These are phyloP conservation scores for Colletotrichum nymphaeae DNA, from an alignment of 2,329 filamentous ascomycete genomes.

Conservation along the genomic window DNA sequence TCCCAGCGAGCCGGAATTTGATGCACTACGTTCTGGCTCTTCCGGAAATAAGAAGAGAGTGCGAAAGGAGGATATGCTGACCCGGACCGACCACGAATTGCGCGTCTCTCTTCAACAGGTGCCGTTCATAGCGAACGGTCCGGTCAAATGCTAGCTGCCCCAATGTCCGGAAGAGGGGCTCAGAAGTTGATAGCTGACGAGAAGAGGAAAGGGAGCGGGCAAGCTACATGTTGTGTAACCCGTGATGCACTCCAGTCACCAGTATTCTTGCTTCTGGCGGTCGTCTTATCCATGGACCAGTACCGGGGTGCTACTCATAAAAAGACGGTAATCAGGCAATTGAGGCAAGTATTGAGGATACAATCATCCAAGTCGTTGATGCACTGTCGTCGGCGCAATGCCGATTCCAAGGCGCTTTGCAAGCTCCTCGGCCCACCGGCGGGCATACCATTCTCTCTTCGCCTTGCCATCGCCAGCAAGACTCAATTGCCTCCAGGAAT, in stretches of 20 bases:
- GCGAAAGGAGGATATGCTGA: no score
- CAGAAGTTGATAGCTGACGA: not conserved
- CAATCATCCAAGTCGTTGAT: not conserved
- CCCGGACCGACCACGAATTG: not conserved
- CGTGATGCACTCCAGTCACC: not conserved
- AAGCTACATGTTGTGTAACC: not conserved
- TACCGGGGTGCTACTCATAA: not conserved
- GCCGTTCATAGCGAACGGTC: not conserved
- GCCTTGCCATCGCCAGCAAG: conserved; percentile 2
- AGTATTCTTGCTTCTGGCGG: not conserved
- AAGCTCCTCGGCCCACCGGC: conserved; percentile 31
- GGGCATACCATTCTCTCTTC: conserved; percentile 20
- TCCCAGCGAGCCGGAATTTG: not conserved
- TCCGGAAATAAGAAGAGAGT: not conserved
- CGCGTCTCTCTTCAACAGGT: not conserved
- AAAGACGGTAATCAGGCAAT: not conserved
- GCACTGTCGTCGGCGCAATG: conserved; percentile 8
- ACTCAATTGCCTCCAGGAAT: conserved; percentile 11
- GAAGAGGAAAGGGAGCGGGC: not conserved
- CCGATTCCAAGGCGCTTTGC: conserved; percentile 20
- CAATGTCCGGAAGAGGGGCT: not conserved
- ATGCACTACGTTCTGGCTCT: not conserved
- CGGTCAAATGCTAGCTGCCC: not conserved
- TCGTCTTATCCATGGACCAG: not conserved
- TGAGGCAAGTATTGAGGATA: not conserved